phyloP scores from a whole-genome alignment of 1,284 basidiomycete genomes.

The Fomitopsis betulina region DNA sequence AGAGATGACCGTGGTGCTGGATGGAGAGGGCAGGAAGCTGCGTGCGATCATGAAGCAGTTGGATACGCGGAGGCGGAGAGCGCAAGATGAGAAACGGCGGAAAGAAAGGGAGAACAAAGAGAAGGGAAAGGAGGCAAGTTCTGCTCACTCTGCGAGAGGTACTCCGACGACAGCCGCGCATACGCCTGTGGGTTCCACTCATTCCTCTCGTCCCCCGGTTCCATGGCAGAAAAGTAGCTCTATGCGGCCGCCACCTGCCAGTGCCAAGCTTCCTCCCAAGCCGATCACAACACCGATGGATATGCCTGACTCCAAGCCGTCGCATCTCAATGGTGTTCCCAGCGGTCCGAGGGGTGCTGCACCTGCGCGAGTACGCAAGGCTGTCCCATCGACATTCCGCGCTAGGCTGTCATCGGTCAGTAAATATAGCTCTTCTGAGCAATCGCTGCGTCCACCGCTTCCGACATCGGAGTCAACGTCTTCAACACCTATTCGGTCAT shows the following conservation, averaged over 20 bases:
- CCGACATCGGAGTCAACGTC: conserved; percentile 15
- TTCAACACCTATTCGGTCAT: conserved; percentile 9
- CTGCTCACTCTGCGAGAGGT: conserved; percentile 9
- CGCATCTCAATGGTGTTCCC: conserved; percentile 12
- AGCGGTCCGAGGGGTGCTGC: conserved; percentile 15
- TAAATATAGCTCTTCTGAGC: conserved; percentile 7
- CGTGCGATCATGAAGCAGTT: conserved; percentile 58
- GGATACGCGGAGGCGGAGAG: conserved; percentile 47
- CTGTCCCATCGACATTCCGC: conserved; percentile 21
- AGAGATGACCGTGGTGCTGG: conserved; percentile 54
- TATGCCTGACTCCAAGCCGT: conserved; percentile 2
- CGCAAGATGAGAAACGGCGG: conserved; percentile 44
- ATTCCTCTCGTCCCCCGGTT: conserved; percentile 9
- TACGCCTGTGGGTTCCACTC: conserved; percentile 15
- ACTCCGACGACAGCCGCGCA: conserved; percentile 23
- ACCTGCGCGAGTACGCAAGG: conserved; percentile 19
- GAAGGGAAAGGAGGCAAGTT: conserved; percentile 16
- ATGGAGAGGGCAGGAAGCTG: conserved; percentile 54
- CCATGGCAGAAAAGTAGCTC: background rate
- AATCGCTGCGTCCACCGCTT: conserved; percentile 13
- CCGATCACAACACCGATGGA: background rate
- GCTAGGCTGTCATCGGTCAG: conserved; percentile 20
- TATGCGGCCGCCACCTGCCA: background rate
- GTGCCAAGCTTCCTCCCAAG: background rate
- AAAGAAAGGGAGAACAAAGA: conserved; percentile 29